Conservation (phyloP, 1,284 basidiomycete genomes). For the Cryptococcus maquisensis region DNA sequence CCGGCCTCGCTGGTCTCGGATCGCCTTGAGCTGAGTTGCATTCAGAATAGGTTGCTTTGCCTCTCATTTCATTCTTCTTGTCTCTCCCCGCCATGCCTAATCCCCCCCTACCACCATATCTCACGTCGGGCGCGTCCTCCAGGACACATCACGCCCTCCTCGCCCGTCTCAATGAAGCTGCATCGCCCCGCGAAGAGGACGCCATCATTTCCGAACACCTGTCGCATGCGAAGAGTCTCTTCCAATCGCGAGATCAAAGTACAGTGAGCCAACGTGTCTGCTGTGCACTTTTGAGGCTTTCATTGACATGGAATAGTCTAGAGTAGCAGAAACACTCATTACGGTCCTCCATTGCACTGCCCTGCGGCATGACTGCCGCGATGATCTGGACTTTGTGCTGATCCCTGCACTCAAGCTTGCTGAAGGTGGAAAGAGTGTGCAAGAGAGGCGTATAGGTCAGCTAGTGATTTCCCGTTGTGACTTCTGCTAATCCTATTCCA, state of each 20-base stretch:
- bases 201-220: conserved; percentile 24
- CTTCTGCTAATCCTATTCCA: conserved; percentile 3
- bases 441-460: conserved; percentile 35
- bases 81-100: too few species aligned
- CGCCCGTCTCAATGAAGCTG: conserved; percentile 27
- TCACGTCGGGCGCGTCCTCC: conserved; percentile 42
- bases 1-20: too few species aligned
- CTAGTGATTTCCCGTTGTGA: neutral
- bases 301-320: conserved; percentile 16
- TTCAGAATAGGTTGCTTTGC: too few species aligned
- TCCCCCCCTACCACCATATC: conserved; percentile 30
- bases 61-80: too few species aligned
- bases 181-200: conserved; percentile 29
- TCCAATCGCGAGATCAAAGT: conserved; percentile 12
- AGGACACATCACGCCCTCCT: conserved; percentile 41
- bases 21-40: too few species aligned
- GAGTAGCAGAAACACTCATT: conserved; percentile 33
- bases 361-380: conserved; percentile 8
- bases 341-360: conserved; percentile 34
- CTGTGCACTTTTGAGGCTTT: neutral
- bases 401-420: conserved; percentile 41
- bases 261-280: conserved; percentile 16
- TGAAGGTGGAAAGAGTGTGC: conserved; percentile 29
- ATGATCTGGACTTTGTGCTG: conserved; percentile 31
- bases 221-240: conserved; percentile 11